Conservation (phyloP, 352 stramenopile genomes). For the Blastocystis sp. region DNA sequence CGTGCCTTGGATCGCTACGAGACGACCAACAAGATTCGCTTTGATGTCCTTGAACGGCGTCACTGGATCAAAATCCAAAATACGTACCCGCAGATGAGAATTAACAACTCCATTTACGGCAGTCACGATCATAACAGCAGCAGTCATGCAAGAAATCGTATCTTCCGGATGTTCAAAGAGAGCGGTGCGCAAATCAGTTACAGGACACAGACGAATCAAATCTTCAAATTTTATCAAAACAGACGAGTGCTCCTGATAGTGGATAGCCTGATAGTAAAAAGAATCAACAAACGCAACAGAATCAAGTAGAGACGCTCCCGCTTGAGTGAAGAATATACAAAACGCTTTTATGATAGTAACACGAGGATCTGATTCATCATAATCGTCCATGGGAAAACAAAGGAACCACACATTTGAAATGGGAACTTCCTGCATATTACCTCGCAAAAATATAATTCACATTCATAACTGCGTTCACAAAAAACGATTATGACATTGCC, state of each 20-base stretch:
- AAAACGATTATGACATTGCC: background rate
- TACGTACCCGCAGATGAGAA: slow-evolving; percentile 62
- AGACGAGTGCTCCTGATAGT: slow-evolving; percentile 51
- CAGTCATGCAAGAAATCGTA: slow-evolving; percentile 55
- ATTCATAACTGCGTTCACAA: background rate
- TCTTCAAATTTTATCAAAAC: slow-evolving; percentile 7
- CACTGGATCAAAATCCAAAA: slow-evolving; percentile 72
- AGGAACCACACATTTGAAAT: slow-evolving; percentile 59
- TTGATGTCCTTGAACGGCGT: slow-evolving; percentile 73
- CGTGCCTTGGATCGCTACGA: slow-evolving; percentile 71
- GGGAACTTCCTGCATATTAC: background rate
- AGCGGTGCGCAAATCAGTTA: slow-evolving; percentile 30
- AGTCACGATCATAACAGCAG: slow-evolving; percentile 55
- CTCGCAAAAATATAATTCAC: background rate
- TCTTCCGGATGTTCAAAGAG: slow-evolving; percentile 60
- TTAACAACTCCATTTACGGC: slow-evolving; percentile 60
- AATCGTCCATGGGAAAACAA: slow-evolving; percentile 56
- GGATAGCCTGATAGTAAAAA: background rate
- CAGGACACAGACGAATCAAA: slow-evolving; percentile 11
- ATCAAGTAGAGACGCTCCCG: slow-evolving; percentile 11
- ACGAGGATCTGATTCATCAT: slow-evolving; percentile 42
- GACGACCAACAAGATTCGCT: slow-evolving; percentile 73
- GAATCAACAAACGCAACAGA: background rate
- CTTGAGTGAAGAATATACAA: slow-evolving; percentile 37
- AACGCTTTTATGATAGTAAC: slow-evolving; percentile 62